Evolutionary conservation across 768 basidiomycete species (phyloP).

Genomic region (Leccinum variicolor): DNA sequence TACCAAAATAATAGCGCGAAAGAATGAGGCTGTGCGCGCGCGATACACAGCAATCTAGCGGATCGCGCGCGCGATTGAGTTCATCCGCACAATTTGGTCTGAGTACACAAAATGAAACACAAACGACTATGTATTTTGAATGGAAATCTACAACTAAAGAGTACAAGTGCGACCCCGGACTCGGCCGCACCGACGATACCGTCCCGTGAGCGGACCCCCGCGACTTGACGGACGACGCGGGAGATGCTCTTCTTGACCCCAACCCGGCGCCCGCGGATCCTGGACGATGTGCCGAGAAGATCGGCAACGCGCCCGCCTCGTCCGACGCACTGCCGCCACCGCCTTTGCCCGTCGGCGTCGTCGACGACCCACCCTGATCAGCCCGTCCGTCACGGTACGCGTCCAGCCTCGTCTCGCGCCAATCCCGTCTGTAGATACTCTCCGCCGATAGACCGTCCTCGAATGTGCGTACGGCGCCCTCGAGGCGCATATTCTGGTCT

Average conservation of each 20-base stretch:
- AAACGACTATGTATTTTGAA: too few relatives aligned
- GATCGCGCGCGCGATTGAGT: too few relatives aligned
- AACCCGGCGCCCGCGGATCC: slow-evolving; percentile 10
- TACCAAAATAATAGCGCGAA: too few relatives aligned
- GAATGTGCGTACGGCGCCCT: slow-evolving; percentile 52
- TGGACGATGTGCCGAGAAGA: slow-evolving; percentile 18
- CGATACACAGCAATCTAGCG: too few relatives aligned
- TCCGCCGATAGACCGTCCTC: slow-evolving; percentile 64
- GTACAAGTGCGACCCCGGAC: slow-evolving; percentile 39
- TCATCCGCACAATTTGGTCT: too few relatives aligned
- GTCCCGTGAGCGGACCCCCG: slow-evolving; percentile 29
- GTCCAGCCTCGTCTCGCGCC: slow-evolving; percentile 64
- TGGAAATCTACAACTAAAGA: too few relatives aligned
- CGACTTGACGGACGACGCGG: slow-evolving; percentile 50
- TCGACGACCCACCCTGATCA: slow-evolving; percentile 4
- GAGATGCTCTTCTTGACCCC: slow-evolving; percentile 40
- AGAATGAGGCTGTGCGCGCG: too few relatives aligned
- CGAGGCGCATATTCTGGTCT: slow-evolving; percentile 21
- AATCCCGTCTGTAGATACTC: slow-evolving; percentile 68
- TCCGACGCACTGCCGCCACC: slow-evolving; percentile 19
- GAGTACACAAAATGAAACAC: too few relatives aligned
- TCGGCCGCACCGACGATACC: slow-evolving; percentile 38
- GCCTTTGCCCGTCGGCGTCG: slow-evolving; percentile 5
- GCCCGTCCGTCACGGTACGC: slow-evolving; percentile 13
- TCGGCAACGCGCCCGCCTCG: slow-evolving; percentile 25